A percentile compares a stretch with the other conserved stretches of the same genome.
phyloP scores from a whole-genome alignment of 208 protist species.

The Trypanosomatidae sp. region DNA sequence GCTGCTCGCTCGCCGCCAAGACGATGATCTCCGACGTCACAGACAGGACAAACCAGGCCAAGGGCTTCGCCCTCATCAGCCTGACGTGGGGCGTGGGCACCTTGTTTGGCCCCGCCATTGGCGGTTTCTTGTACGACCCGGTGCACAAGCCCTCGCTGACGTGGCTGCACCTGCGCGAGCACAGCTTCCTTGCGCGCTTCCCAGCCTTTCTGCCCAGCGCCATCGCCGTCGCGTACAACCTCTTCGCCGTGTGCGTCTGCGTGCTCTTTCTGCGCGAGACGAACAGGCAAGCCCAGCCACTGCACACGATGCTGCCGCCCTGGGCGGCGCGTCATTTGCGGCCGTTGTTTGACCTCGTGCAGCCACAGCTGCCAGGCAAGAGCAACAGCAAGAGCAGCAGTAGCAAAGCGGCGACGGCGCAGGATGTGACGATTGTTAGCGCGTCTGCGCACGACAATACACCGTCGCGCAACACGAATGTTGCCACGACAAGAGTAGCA shows the following conservation, averaged over 20 bases:
- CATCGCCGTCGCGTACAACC: conserved; percentile 35
- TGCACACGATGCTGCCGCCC: conserved; percentile 9
- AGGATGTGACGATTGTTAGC: conserved; percentile 7
- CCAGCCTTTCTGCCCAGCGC: conserved; percentile 62
- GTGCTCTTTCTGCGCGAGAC: conserved; percentile 32
- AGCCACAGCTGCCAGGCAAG: conserved; percentile 15
- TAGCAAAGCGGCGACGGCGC: neutral
- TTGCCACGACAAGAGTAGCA: neutral
- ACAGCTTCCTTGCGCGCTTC: conserved; percentile 18
- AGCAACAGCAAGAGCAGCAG: neutral
- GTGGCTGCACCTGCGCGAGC: conserved; percentile 10
- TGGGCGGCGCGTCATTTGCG: conserved; percentile 3
- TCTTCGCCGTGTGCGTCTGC: conserved; percentile 23
- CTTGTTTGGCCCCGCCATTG: conserved; percentile 43
- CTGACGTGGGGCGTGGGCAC: conserved; percentile 81
- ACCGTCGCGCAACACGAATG: neutral
- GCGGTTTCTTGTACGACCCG: conserved; percentile 64
- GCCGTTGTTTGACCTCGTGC: conserved; percentile 10
- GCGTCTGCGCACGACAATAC: neutral
- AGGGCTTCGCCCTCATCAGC: conserved; percentile 95
- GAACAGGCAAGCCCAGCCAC: conserved; percentile 16
- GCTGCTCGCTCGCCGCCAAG: conserved; percentile 59
- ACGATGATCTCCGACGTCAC: conserved; percentile 76
- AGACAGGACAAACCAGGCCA: conserved; percentile 51
- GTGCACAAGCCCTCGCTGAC: conserved; percentile 5